Evolutionary conservation across 176 grass and related monocot species (phyloP), one percentile per base, ranked within the genome.

Genomic region (Oryza coarctata): DNA sequence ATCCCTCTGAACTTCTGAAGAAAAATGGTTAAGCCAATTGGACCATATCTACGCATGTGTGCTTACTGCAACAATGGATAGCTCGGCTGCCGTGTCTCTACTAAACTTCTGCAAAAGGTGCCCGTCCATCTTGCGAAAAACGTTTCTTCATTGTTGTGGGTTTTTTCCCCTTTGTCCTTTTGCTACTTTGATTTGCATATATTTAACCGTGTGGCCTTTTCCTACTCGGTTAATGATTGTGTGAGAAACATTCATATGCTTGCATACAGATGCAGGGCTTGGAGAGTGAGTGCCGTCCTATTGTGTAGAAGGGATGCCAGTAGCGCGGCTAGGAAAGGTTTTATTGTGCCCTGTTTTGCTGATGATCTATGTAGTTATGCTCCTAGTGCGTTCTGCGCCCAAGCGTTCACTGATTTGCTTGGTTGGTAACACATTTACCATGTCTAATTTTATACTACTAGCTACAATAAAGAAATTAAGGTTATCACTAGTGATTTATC

Each of bases 271-370:
- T 33, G 13, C 70, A 65, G 44, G 13, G 33, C 25, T 43, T 2
- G 55, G 12, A 60, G 70, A 55, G 7, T 55, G 45, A 13, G 49
- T 60, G 77, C 84, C 82, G 87, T 71, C 77, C 71, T 89, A 89
- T 33, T 43, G 39, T 40, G 32, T 20, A n/a, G 27, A 30, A 72
- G 44, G 70, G 77, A 41, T 36, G 34, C 25, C 65, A 18, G 73
- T 86, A 89, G 88, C 88, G 58, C 83, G 88, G 83, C 88, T 77
- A 70, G 41, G 72, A 72, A 85, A 89, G 57, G 72, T 20, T 43
- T 65, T 85, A 33, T 57, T 65, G 82, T 71, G 33, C 77, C 65
- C 76, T 77, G 39, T 81, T 30, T 40, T 32, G 25, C 27, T 28
- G 32, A 80, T 68, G 47, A 52, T 33, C 68, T n/a, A n/a, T n/a